Percentiles rank a stretch among this genome's conserved stretches.
These are phyloP conservation scores for Aechmea fasciata DNA, from an alignment of 176 grass and related monocot species.

Conservation along the genomic window DNA sequence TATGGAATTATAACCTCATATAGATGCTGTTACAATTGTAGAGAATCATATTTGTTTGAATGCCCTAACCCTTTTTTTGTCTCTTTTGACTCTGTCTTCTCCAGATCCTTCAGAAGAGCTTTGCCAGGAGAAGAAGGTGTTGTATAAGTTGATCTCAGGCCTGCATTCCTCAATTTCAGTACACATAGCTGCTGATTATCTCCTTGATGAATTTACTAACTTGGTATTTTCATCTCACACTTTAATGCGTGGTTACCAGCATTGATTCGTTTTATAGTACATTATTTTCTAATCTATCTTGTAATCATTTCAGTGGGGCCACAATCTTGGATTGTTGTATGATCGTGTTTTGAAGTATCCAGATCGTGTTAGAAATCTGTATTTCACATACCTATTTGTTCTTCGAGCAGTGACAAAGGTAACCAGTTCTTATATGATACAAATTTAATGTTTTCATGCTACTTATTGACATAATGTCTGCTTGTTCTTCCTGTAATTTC, in stretches of 20 bases:
- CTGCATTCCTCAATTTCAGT: conserved; percentile 96
- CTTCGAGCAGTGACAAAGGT: conserved; percentile 97
- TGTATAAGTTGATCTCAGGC: conserved; percentile 94
- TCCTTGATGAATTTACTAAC: conserved; percentile 46
- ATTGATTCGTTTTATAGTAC: background rate
- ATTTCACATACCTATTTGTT: conserved; percentile 92
- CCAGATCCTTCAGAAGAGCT: conserved; percentile 87
- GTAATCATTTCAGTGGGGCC: conserved; percentile 61
- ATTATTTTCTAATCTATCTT: conserved; percentile 15
- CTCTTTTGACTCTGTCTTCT: conserved; percentile 6
- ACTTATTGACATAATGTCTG: background rate
- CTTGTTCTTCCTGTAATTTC: background rate
- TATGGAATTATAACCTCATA: background rate
- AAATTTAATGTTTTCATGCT: conserved; percentile 1
- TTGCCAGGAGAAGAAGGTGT: conserved; percentile 77
- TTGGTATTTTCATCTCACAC: conserved; percentile 29
- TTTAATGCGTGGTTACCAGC: background rate
- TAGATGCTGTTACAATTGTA: background rate
- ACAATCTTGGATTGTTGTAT: conserved; percentile 74
- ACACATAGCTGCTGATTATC: conserved; percentile 95
- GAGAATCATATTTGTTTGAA: conserved; percentile 1
- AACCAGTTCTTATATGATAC: background rate
- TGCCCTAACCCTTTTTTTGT: conserved; percentile 8
- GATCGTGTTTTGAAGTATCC: conserved; percentile 75
- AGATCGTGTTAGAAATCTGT: conserved; percentile 75